Evolutionary conservation across 805 yeast genomes (phyloP), one percentile per base, ranked within the genome.

Genomic region (Candida sonorensis): DNA sequence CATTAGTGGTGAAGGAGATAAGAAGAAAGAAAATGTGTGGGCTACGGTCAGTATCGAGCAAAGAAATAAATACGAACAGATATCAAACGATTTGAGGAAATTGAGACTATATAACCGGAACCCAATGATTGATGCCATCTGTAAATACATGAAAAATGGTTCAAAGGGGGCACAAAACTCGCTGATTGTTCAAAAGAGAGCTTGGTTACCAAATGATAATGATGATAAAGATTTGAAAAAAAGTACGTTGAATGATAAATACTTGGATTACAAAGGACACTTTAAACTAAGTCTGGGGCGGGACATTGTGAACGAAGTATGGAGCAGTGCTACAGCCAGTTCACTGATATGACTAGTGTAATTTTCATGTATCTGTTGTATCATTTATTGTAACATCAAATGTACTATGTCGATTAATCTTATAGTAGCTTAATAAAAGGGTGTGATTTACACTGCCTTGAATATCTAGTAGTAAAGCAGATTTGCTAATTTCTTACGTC

Each of bases 81-180:
- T 56, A 3, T 42, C 57, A 7, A 49, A 48, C 27, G 53, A 55
- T 24, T 34, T 56, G 18, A 37, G 59, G n/a, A 53, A 45, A 16
- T 15, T 55, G 31, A 50, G 47, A 4, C 26, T 51, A 18, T 53
- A 40, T 34, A 48, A 46, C 34, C 42, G 42, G 26, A 42, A 36
- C 23, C 61, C 59, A 5, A 48, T 53, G 48, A 29, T 43, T 11
- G 43, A 42, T 23, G 33, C 44, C 18, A 33, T 44, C 8, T 31
- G 26, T 16, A 31, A 45, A 19, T 36, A 33, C 24, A n/a, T 29
- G 19, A 38, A 35, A 9, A n/a, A n/a, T n/a, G n/a, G 22, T 20
- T n/a, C 34, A 29, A 10, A 27, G 23, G 3, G 30, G 25, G 7
- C 21, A 20, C 17, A 13, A n/a, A 8, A 19, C 10, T 10, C 10